phyloP scores from a whole-genome alignment of 805 yeast genomes.

The Sugiyamaella qingdaonensis region DNA sequence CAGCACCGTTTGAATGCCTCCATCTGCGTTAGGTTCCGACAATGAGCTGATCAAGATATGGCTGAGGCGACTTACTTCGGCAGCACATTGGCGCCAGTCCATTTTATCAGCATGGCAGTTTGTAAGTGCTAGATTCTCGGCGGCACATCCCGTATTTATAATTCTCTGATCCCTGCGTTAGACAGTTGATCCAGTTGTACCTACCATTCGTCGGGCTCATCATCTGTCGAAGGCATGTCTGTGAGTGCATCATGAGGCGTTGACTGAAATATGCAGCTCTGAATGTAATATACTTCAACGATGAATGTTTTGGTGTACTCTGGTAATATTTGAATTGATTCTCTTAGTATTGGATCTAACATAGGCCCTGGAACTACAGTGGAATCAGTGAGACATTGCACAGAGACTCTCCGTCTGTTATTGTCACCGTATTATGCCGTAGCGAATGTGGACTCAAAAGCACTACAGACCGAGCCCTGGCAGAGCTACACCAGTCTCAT shows the following conservation, averaged over 20 bases:
- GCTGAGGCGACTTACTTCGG: slow-evolving; percentile 45
- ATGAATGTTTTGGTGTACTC: slow-evolving; percentile 77
- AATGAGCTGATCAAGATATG: neutral
- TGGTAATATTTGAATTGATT: slow-evolving; percentile 34
- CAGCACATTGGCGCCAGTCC: slow-evolving; percentile 73
- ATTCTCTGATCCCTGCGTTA: slow-evolving; percentile 62
- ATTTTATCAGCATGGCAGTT: slow-evolving; percentile 76
- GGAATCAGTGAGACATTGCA: slow-evolving; percentile 78
- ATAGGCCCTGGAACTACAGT: slow-evolving; percentile 77
- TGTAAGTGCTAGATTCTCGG: slow-evolving; percentile 64
- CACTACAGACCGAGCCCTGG: slow-evolving; percentile 85
- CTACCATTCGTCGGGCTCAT: slow-evolving; percentile 68
- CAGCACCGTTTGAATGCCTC: slow-evolving; percentile 59
- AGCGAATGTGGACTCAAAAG: slow-evolving; percentile 56
- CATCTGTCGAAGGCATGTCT: slow-evolving; percentile 33
- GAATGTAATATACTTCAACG: neutral
- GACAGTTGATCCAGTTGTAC: slow-evolving; percentile 5
- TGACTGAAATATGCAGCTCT: neutral
- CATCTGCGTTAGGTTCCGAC: slow-evolving; percentile 36
- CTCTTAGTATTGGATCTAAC: neutral
- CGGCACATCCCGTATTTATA: slow-evolving; percentile 69
- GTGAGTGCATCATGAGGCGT: neutral
- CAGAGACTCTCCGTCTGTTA: slow-evolving; percentile 67
- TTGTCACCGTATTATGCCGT: slow-evolving; percentile 90
- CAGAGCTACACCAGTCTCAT: slow-evolving; percentile 66